phyloP scores from a whole-genome alignment of 208 protist genomes.

The Trypanosoma caninum region DNA sequence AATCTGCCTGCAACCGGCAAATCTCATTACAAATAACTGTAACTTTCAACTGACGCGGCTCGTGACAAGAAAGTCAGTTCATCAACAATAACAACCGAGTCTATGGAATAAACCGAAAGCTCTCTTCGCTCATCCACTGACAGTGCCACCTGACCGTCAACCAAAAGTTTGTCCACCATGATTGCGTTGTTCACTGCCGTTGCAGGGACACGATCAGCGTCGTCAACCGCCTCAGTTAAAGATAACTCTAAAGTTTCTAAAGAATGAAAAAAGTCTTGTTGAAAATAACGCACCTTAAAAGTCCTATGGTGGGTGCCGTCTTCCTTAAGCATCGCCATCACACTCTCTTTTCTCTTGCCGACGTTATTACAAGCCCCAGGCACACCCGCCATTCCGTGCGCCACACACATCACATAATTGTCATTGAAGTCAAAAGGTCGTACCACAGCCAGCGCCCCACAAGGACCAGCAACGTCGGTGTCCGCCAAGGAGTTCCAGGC shows the following conservation, averaged over 20 bases:
- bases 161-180: too few species aligned
- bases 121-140: background rate
- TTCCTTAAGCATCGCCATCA: too few species aligned
- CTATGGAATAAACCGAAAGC: background rate
- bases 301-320: background rate
- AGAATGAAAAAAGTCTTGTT: constrained; percentile 10
- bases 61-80: background rate
- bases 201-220: too few species aligned
- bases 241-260: background rate
- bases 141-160: background rate
- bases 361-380: too few species aligned
- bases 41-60: background rate
- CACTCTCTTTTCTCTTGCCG: too few species aligned
- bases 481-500: constrained; percentile 6
- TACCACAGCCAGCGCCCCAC: background rate
- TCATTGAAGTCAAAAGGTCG: constrained; percentile 16
- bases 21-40: background rate
- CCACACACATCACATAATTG: constrained; percentile 5
- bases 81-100: constrained; percentile 8
- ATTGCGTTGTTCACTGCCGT: too few species aligned
- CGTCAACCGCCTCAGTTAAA: background rate
- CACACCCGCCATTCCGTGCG: background rate
- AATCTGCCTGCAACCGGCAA: too few species aligned
- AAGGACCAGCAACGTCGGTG: background rate
- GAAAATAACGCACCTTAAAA: constrained; percentile 6